phyloP scores from a whole-genome alignment of 2,329 filamentous ascomycete genomes.

The Colletotrichum tanaceti region DNA sequence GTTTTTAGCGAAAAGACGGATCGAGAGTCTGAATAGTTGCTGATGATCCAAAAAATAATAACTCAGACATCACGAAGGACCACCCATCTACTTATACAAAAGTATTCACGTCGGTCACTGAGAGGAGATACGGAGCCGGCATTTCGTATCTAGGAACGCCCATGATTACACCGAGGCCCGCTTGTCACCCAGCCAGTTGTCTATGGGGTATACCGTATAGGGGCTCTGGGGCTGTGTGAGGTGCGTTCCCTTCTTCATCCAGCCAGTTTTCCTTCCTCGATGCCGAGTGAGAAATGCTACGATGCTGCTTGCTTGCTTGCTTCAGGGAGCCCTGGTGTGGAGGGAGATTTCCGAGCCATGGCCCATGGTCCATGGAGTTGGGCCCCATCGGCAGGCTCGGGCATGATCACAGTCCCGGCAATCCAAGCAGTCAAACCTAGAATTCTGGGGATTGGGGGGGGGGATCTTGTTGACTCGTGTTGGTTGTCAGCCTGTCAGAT shows the following conservation, averaged over 20 bases:
- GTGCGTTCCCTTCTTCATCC: not conserved
- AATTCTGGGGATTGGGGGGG: conserved; percentile 8
- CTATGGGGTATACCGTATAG: conserved; percentile 18
- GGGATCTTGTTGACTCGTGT: conserved; percentile 23
- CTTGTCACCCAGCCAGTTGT: not conserved
- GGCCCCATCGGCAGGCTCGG: conserved; percentile 11
- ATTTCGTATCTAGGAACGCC: not conserved
- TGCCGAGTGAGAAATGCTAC: not conserved
- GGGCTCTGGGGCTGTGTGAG: conserved; percentile 20
- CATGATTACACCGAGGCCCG: not conserved
- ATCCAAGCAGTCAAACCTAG: conserved; percentile 12
- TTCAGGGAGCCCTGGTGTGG: not conserved
- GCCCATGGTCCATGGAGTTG: conserved; percentile 20
- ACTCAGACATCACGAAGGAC: not conserved
- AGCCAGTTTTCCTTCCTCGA: not conserved
- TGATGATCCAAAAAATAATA: not conserved
- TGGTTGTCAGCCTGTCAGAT: not conserved
- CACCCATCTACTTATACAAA: conserved; percentile 24
- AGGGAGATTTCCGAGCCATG: not conserved
- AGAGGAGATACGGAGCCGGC: not conserved
- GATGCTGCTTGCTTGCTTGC: not conserved
- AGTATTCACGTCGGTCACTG: not conserved
- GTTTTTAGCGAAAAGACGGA: conserved; percentile 5
- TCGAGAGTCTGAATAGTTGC: conserved; percentile 22
- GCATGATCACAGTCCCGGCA: conserved; percentile 17